Base-by-base conservation (phyloP, 306 rosid species). In the Vachellia pachyceras region DNA sequence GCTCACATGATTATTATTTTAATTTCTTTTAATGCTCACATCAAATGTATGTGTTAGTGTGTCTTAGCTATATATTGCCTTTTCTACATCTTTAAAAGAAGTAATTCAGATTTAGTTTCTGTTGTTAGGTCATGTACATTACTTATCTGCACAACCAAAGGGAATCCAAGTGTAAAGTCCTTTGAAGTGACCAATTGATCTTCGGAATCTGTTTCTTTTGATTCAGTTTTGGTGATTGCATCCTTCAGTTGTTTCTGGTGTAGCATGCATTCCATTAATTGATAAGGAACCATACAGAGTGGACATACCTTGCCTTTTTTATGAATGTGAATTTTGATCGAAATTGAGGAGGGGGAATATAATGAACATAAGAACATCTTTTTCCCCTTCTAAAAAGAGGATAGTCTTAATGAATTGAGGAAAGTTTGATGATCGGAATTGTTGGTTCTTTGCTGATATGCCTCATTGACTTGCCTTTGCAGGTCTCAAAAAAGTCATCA, bases 81-180 rank as follows among this genome's bases (percentile, higher is more conserved):
- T 83, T 14, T 64, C 37, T 75, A 46, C 75, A 44, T 37, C 50
- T 76, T 64, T 66, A 80, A 63, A 71, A 71, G 39, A 58, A 71
- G 42, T 64, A 44, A n/a, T 64, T 80, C 40, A 11, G 50, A 63
- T 82, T 17, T 66, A 72, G 77, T 78, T 35, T 73, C 70, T 86
- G 35, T 63, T 82, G 33, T 78, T 65, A 93, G 99, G 91, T 39
- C 84, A 58, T 85, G 89, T 85, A 86, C 94, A 81, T 83, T 95
- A 84, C 97, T 95, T 85, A 83, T 92, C 64, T 95, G 97, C 86
- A 84, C 95, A 73, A 15, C 83, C 39, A 90, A 96, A 79, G 98
- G 99, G 77, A 87, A 85, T 57, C 91, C 90, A 58, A 88, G 76
- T 81, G 63, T 96, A 84, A 87, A 88, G 86, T 83, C 93, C 25